Evolutionary conservation across 441 rosid genomes (phyloP).

Genomic region (Corymbia citriodora): DNA sequence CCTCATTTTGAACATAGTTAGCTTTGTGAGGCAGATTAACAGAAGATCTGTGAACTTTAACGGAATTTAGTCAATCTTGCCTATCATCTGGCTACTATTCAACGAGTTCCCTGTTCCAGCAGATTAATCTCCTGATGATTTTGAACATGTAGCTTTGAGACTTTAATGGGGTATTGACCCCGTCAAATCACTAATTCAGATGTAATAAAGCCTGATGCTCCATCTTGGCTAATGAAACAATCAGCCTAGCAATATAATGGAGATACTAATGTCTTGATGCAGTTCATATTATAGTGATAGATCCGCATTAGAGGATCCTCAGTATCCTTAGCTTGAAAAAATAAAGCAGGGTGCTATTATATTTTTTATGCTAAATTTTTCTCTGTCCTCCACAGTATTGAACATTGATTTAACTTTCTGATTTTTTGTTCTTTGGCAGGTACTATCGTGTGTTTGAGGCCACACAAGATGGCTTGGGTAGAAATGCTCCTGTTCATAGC

Average conservation of each 20-base stretch:
- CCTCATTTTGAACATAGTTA: not conserved
- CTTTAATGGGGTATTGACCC: not conserved
- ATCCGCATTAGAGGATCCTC: not conserved
- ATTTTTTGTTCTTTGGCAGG: conserved; percentile 37
- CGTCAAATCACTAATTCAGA: not conserved
- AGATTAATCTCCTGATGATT: not conserved
- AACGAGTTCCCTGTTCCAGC: not conserved
- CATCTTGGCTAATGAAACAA: not conserved
- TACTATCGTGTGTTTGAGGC: conserved; percentile 99
- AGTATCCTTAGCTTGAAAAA: not conserved
- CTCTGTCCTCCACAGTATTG: not conserved
- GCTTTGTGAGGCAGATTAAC: not conserved
- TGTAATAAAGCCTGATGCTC: not conserved
- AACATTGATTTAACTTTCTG: not conserved
- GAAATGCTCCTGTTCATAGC: conserved; percentile 96
- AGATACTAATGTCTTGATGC: not conserved
- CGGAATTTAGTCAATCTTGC: not conserved
- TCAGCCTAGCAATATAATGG: not conserved
- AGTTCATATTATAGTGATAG: not conserved
- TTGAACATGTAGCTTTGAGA: not conserved
- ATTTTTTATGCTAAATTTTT: not conserved
- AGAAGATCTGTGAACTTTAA: not conserved
- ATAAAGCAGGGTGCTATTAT: not conserved
- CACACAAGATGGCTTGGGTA: conserved; percentile 97
- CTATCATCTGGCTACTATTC: not conserved